Evolutionary conservation across 257 asterid genomes (phyloP), one percentile per base, ranked within the genome.

Genomic region (Forsythia viridissima): DNA sequence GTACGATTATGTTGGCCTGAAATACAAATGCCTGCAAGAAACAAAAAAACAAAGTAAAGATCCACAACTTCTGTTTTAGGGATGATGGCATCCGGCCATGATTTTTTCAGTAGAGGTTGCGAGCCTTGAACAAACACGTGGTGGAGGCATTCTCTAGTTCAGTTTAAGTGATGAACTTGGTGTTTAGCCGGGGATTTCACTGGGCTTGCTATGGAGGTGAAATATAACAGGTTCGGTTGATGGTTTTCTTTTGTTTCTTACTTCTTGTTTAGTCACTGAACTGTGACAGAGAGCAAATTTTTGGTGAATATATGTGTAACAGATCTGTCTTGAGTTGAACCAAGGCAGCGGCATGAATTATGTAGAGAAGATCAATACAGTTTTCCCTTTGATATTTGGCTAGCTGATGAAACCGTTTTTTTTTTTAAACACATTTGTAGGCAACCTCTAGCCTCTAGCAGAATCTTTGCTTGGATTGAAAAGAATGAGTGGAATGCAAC

Each of bases 1-100:
- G 77, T 81, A 68, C 46, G 67, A 55, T 15, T 63, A 61, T 71
- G 42, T 63, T 65, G 72, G 76, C 72, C 74, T 41, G 70, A 79
- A 75, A 76, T 7, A 38, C 20, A 34, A 77, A 48, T 68, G 18
- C 71, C 52, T 16, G 20, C 69, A 3, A 67, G 59, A 77, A 66
- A 66, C 39, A 24, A 63, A 63, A 1, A 4, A 4, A 1, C 5
- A 51, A 36, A 1, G 67, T 12, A 9, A 3, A 11, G 9, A 65
- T 24, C 57, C 30, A 73, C 70, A 70, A 65, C 52, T 7, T 51
- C 73, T 52, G 6, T 79, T 21, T 39, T 75, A 6, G 52, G 18
- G 41, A 18, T 51, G 9, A 63, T 43, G 71, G 82, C 74, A 72
- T 51, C 59, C 42, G 55, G 12, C 76, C 16, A 21, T 5, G 13